Evolutionary conservation across 305 asterid genomes (phyloP), one percentile per base, ranked within the genome.

Genomic region (Solanum hybrid): DNA sequence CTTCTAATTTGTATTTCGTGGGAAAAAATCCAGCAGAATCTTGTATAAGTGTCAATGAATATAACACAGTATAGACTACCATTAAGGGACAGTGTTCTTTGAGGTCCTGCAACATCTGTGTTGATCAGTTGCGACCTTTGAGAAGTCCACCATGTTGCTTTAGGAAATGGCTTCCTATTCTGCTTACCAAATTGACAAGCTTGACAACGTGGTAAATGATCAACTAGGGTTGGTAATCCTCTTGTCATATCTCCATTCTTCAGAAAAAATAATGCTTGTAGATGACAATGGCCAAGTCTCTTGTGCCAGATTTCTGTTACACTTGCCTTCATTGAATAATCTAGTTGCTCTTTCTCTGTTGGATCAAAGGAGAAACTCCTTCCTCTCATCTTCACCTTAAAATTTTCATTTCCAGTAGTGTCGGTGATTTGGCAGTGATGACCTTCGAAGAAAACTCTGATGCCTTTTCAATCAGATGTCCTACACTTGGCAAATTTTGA

Each of bases 291-390:
- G 0, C 90, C 89, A 5, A 88, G 90, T 46, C 92, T 75, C 28
- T 91, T 90, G 76, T 78, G 75, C 85, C 85, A 87, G 11, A 39
- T 40, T 67, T 87, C 67, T 1, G 57, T 78, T 61, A 26, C 26
- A 28, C 67, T 87, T 36, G 42, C 73, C 12, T 37, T 36, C 13
- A 12, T 73, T 8, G 40, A 29, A 24, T 86, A 86, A 34, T 87
- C 33, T 14, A 24, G 28, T 18, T 86, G 78, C 61, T 90, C 89
- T 78, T 87, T 89, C 88, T 88, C 71, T 4, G 11, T 36, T 87
- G 89, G 90, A 82, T 88, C 74, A n/a, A 90, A 82, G 26, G 46
- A 71, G 18, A 90, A 90, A 31, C 34, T 40, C 57, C 69, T 46
- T 28, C 89, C 85, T 40, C 46, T 86, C n/a, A 16, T 51, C 67